phyloP scores from a whole-genome alignment of 371 early-diverging fungal genomes.

The Mortierella sp. region DNA sequence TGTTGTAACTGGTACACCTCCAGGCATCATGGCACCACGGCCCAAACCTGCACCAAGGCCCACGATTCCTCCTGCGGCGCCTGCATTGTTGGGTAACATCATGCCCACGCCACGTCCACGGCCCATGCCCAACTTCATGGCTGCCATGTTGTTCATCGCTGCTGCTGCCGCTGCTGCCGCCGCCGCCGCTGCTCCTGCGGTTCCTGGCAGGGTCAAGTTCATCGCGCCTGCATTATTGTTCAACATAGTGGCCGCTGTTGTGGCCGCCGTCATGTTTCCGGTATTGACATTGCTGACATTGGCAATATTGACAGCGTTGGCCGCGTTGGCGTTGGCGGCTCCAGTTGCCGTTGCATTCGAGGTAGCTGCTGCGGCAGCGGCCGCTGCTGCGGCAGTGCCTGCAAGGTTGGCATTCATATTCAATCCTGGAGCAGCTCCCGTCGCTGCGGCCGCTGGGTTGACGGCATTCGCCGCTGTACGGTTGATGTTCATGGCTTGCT shows the following conservation, averaged over 20 bases:
- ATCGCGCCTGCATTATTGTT: conserved; percentile 24
- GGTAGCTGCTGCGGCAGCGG: neutral
- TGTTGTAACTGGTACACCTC: neutral
- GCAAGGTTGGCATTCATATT: conserved; percentile 8
- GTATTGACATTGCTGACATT: conserved; percentile 1
- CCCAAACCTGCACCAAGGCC: conserved; percentile 24
- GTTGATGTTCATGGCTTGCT: conserved; percentile 16
- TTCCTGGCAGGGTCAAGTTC: conserved; percentile 31
- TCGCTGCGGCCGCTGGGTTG: neutral
- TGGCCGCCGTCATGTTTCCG: neutral
- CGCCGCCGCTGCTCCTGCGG: conserved; percentile 2
- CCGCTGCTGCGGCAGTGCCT: conserved; percentile 5
- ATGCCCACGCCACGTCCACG: conserved; percentile 29
- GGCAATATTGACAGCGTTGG: neutral
- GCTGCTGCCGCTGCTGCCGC: conserved; percentile 1
- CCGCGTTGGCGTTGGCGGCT: neutral
- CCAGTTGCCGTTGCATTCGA: neutral
- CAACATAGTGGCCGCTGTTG: conserved; percentile 8
- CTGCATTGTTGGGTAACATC: conserved; percentile 25
- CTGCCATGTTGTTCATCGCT: conserved; percentile 16
- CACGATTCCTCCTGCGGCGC: conserved; percentile 12
- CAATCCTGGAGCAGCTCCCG: neutral
- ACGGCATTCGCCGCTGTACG: neutral
- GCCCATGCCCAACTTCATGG: conserved; percentile 26
- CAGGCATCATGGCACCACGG: conserved; percentile 14